A percentile compares a stretch with the other conserved stretches of the same genome.
phyloP scores from a whole-genome alignment of 345 rosid genomes.

The Populus ilicifolia region DNA sequence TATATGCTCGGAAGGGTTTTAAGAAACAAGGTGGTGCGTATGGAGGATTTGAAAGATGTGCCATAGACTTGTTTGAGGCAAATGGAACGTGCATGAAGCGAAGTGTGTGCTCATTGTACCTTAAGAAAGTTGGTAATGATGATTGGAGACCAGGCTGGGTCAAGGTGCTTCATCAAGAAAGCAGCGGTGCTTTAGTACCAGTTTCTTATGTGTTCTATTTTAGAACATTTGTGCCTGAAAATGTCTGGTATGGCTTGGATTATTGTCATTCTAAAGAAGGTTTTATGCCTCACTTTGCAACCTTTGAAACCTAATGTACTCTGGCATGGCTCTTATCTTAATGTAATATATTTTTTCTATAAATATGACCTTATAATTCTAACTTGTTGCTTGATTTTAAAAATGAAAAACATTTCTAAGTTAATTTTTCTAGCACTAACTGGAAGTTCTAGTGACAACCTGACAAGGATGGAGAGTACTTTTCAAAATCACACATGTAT shows the following conservation, averaged over 20 bases:
- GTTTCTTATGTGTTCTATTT: slow-evolving; percentile 11
- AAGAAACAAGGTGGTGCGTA: background rate
- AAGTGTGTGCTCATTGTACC: slow-evolving; percentile 5
- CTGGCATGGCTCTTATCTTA: background rate
- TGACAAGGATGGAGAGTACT: too few relatives aligned
- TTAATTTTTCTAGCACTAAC: too few relatives aligned
- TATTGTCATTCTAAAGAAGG: background rate
- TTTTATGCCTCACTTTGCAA: slow-evolving; percentile 14
- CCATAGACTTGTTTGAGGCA: slow-evolving; percentile 3
- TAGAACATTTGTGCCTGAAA: slow-evolving; percentile 16
- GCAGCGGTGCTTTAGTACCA: background rate
- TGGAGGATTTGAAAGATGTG: too few relatives aligned
- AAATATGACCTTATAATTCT: too few relatives aligned
- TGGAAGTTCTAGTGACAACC: too few relatives aligned
- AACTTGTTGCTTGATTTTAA: too few relatives aligned
- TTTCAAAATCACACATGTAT: too few relatives aligned
- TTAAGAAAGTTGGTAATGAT: slow-evolving; percentile 11
- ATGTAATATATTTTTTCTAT: too few relatives aligned
- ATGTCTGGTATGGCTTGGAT: slow-evolving; percentile 18
- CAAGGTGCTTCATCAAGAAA: slow-evolving; percentile 2
- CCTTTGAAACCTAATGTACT: background rate
- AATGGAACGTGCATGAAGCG: background rate
- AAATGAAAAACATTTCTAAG: too few relatives aligned
- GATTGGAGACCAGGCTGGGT: slow-evolving; percentile 11
- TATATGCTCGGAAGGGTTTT: slow-evolving; percentile 1